A percentile compares a stretch with the other conserved stretches of the same genome.
These are phyloP conservation scores for Macroventuria anomochaeta DNA, from an alignment of 2,329 filamentous ascomycete genomes.

Conservation along the genomic window DNA sequence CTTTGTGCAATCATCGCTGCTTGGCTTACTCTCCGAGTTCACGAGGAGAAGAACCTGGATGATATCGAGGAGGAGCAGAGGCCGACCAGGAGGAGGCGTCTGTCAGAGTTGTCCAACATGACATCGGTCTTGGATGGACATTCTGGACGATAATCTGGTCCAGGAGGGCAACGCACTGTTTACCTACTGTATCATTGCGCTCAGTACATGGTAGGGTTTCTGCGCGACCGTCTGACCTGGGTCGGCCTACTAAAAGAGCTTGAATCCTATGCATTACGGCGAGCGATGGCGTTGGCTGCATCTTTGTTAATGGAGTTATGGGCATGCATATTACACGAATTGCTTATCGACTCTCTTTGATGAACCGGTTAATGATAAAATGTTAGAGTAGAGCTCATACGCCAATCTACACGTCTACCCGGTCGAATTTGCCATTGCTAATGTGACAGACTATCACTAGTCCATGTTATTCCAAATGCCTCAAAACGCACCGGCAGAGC, in stretches of 20 bases:
- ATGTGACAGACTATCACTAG: neutral
- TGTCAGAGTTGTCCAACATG: constrained; percentile 22
- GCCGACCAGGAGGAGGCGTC: constrained; percentile 26
- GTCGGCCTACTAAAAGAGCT: constrained; percentile 6
- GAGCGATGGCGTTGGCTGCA: constrained; percentile 18
- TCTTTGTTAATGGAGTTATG: constrained; percentile 3
- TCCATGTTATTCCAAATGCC: neutral
- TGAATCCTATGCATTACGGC: constrained; percentile 11
- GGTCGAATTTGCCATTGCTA: neutral
- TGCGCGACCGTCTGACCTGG: neutral
- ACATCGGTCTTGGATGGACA: constrained; percentile 13
- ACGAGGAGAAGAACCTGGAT: constrained; percentile 60
- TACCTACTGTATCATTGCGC: constrained; percentile 1
- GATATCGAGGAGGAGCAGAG: constrained; percentile 31
- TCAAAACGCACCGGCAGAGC: neutral
- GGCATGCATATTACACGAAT: constrained; percentile 3
- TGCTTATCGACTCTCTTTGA: neutral
- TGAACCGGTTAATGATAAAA: neutral
- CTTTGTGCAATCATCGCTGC: constrained; percentile 78
- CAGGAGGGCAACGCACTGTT: neutral
- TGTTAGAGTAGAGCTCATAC: neutral
- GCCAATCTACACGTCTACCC: neutral
- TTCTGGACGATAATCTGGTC: constrained; percentile 2
- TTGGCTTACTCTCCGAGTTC: constrained; percentile 71
- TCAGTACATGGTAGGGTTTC: neutral